Evolutionary conservation across 2,329 filamentous ascomycete genomes (phyloP), one percentile per base, ranked within the genome.

Genomic region (Xylaria polymorpha): DNA sequence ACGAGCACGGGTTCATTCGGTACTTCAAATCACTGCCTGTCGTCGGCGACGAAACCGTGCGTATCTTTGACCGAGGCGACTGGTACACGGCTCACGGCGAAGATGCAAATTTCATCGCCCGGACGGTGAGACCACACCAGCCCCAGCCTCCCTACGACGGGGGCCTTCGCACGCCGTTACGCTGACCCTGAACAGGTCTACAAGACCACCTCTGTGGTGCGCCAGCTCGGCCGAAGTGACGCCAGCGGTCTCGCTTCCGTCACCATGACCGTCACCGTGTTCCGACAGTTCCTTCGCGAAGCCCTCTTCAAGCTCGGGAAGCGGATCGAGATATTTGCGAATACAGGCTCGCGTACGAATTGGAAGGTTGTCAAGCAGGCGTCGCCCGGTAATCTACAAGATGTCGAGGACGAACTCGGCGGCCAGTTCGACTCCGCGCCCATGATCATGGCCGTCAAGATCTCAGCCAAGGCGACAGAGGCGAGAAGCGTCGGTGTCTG

Each of bases 1-100:
- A 99, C 79, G 96, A 99, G 84, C 90, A 91, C 78, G 94, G 95
- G 74, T 99, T 99, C 85, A 98, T 98, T 83, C 93, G 91, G 75
- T 97, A 94, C 83, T 99, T 97, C 85, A 95, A 95, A 75, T 91
- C 90, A n/a, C 86, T 99, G 2, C 90, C 94, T 6, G 77, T 84
- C 15, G 89, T 90, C 62, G 88, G 90, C 74, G 87, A 90, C 46
- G 91, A 92, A 64, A 94, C 93, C 0, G 87, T 99, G 63, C 91
- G 96, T 63, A 91, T 99, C 69, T 98, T 98, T 78, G 94, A 98
- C 77, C 90, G 96, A 72, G 92, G 93, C 43, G 96, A 99, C 79
- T 99, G 91, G 87, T 98, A 98, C 80, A 97, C 95, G 6, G 92
- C 94, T n/a, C 94, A 97, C 77, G 93, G 92, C 56, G 88, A 93